Percentiles rank a stretch among this genome's conserved stretches.
Evolutionary conservation across 768 basidiomycete species (phyloP).

Genomic region (Gloeostereum incarnatum): DNA sequence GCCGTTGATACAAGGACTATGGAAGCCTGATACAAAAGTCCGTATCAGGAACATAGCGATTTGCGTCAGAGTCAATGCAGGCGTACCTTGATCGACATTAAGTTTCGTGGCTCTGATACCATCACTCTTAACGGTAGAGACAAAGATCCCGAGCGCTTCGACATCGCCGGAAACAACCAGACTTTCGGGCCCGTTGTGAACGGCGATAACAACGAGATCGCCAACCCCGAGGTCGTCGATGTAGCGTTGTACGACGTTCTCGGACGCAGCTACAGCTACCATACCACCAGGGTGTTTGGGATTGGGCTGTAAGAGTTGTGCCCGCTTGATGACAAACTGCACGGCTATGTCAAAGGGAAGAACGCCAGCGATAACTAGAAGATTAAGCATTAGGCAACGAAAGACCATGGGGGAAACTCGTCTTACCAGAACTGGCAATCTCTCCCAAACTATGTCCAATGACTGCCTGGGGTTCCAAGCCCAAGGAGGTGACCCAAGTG

Average conservation of each 20-base stretch:
- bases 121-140: constrained; percentile 17
- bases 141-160: constrained; percentile 15
- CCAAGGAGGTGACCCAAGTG: constrained; percentile 19
- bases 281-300: constrained; percentile 20
- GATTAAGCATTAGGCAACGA: neutral
- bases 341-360: constrained; percentile 19
- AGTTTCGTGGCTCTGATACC: constrained; percentile 18
- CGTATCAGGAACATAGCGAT: too few relatives aligned
- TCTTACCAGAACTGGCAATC: constrained; percentile 25
- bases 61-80: neutral
- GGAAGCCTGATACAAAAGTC: constrained; percentile 17
- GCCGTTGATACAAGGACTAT: constrained; percentile 20
- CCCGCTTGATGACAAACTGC: constrained; percentile 19
- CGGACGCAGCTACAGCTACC: constrained; percentile 19
- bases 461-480: constrained; percentile 17
- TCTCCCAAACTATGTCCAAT: constrained; percentile 28
- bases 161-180: constrained; percentile 21
- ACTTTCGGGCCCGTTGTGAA: constrained; percentile 17
- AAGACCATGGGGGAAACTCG: neutral
- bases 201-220: constrained; percentile 17
- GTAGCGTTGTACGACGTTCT: constrained; percentile 13
- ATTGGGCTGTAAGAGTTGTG: constrained; percentile 18
- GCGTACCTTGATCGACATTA: constrained; percentile 21
- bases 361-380: constrained; percentile 18
- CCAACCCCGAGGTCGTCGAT: constrained; percentile 14